Evolutionary conservation across 2,329 filamentous ascomycete species (phyloP).

Genomic region (Diaporthe sp.): DNA sequence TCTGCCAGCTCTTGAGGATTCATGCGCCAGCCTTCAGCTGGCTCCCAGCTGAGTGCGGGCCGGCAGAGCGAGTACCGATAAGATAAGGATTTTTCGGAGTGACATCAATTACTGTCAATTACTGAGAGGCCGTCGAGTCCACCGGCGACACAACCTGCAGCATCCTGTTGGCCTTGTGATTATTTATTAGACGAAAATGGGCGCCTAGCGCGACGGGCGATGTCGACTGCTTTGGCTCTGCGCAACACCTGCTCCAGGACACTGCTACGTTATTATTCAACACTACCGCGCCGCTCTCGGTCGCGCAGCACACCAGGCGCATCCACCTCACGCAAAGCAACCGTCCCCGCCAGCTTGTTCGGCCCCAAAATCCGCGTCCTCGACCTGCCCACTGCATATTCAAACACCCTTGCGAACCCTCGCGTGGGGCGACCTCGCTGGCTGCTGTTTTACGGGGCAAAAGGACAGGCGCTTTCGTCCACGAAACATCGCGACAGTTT

Average conservation of each 20-base stretch:
- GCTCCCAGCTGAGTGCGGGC: neutral
- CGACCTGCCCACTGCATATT: neutral
- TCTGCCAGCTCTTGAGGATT: neutral
- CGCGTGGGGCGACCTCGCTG: slow-evolving; percentile 5
- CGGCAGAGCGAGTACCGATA: neutral
- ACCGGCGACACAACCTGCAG: slow-evolving; percentile 18
- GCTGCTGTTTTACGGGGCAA: slow-evolving; percentile 14
- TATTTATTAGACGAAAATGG: neutral
- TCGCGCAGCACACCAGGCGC: neutral
- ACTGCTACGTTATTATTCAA: neutral
- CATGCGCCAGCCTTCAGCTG: neutral
- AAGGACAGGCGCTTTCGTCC: neutral
- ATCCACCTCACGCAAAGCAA: neutral
- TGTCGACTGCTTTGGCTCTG: slow-evolving; percentile 1
- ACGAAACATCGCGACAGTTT: neutral
- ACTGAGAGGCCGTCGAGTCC: slow-evolving; percentile 21
- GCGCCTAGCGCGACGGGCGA: slow-evolving; percentile 16
- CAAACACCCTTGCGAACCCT: neutral
- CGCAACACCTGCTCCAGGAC: slow-evolving; percentile 11
- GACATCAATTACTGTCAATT: slow-evolving; percentile 26
- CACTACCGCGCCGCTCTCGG: slow-evolving; percentile 4
- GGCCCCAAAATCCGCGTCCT: slow-evolving; percentile 8
- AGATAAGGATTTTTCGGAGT: slow-evolving; percentile 35
- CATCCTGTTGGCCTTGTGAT: neutral
- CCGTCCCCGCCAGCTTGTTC: slow-evolving; percentile 3